Evolutionary conservation across 2,329 filamentous ascomycete species (phyloP).

Genomic region (Berkeleyomyces basicola): DNA sequence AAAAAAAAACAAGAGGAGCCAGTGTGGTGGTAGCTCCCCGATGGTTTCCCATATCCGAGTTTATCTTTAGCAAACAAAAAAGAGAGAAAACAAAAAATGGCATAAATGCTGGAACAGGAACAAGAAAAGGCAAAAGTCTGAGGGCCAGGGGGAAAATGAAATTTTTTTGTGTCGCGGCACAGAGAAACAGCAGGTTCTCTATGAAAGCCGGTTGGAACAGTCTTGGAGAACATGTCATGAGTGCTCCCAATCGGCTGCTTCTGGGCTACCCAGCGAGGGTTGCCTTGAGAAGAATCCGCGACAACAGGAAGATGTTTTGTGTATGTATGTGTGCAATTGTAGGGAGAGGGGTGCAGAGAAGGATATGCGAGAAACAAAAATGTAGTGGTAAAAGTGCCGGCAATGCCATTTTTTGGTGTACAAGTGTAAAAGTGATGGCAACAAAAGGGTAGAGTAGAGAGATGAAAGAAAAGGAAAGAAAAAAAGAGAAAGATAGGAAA

Average conservation of each 20-base stretch:
- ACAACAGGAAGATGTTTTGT: background rate
- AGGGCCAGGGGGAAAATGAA: background rate
- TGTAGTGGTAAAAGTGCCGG: constrained; percentile 10
- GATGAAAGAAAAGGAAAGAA: background rate
- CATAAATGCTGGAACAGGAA: background rate
- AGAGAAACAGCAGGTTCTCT: background rate
- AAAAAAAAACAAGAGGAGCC: background rate
- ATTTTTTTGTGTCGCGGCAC: background rate
- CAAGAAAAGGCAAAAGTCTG: background rate
- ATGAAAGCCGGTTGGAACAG: background rate
- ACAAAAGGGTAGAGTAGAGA: background rate
- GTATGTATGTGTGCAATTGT: background rate
- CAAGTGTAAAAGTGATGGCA: background rate
- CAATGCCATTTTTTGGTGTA: constrained; percentile 12
- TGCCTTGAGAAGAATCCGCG: background rate
- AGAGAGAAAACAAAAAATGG: background rate
- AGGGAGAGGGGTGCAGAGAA: background rate
- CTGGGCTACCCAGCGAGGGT: background rate
- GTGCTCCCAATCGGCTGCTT: background rate
- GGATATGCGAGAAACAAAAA: constrained; percentile 1
- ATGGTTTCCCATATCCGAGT: background rate
- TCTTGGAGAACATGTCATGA: background rate
- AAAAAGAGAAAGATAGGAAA: constrained; percentile 1
- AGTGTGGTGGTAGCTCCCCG: background rate
- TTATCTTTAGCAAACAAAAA: background rate